Base-by-base conservation (phyloP, 73 alveolate species). In the Stentor roeselii region DNA sequence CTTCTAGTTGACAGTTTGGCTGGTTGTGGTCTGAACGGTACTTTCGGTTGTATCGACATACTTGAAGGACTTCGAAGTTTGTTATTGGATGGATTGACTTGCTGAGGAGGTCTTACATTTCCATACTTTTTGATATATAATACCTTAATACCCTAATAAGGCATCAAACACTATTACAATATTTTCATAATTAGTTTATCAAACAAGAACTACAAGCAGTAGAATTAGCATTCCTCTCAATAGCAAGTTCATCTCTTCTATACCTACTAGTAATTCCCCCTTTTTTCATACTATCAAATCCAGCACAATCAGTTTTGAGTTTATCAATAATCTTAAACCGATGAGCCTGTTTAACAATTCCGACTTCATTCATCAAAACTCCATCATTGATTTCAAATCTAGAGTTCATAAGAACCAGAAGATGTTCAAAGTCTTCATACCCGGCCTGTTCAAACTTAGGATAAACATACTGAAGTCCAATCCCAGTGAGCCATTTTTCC, bases 401-500 rank as follows among this genome's bases (percentile, higher is more conserved):
- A 32, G 80, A 30, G 34, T 67, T 67, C 80, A 67, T 67, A 3
- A 67, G 41, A 21, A 40, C 80, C 21, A 67, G 37, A n/a, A 67
- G 37, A 21, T 67, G 80, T 32, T 67, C 80, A 15, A 67, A 21
- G 11, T 67, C 80, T 1, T 67, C 80, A 67, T 67, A 67, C 27
- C 80, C 80, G 14, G 80, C n/a, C 27, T 67, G 42, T 27, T 27
- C 37, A 32, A 67, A 67, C 1, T 34, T 34, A 27, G 37, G 21
- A 67, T 67, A 67, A 21, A 34, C 11, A 21, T 67, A 32, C 27
- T 32, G 42, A 21, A 67, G 37, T 21, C 37, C 37, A 27, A 30
- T 36, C 27, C 14, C 14, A 21, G 15, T 32, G 11, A 67, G 80
- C 37, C 80, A 67, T 21, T 21, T 21, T 67, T 67, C 41, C 14